A percentile compares a stretch with the other conserved stretches of the same genome.
phyloP scores from a whole-genome alignment of 2,329 filamentous ascomycete genomes.

The Pseudogymnoascus sp. region DNA sequence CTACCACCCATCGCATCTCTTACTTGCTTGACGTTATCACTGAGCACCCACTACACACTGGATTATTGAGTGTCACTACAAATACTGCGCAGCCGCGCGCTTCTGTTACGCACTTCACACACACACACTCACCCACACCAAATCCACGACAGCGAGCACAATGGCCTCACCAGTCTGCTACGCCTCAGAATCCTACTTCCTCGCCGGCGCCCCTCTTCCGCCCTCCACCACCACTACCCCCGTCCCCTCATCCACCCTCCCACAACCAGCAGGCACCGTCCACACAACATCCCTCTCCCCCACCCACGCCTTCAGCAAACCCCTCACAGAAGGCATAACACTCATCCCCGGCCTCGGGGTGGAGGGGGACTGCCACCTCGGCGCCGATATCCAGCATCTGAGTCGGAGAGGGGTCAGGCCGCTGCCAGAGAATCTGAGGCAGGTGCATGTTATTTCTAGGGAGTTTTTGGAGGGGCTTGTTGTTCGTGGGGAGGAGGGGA shows the following conservation, averaged over 20 bases:
- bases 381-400: not conserved
- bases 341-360: slow-evolving; percentile 13
- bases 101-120: not conserved
- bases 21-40: not conserved
- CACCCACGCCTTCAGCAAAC: slow-evolving; percentile 14
- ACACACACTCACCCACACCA: not conserved
- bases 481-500: not conserved
- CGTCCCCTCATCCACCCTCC: not conserved
- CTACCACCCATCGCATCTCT: not conserved
- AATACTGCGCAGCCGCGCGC: not conserved
- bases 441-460: slow-evolving; percentile 11
- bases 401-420: not conserved
- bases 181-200: not conserved
- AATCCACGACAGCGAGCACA: not conserved
- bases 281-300: slow-evolving; percentile 12
- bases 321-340: slow-evolving; percentile 7
- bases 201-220: not conserved
- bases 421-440: slow-evolving; percentile 7
- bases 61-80: not conserved
- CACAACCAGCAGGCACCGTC: not conserved
- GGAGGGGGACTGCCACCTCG: slow-evolving; percentile 12
- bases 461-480: not conserved
- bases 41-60: too few species aligned
- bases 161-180: slow-evolving; percentile 4
- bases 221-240: not conserved